Conservation (phyloP, 2,329 filamentous ascomycete species). For the Alternaria sp. region DNA sequence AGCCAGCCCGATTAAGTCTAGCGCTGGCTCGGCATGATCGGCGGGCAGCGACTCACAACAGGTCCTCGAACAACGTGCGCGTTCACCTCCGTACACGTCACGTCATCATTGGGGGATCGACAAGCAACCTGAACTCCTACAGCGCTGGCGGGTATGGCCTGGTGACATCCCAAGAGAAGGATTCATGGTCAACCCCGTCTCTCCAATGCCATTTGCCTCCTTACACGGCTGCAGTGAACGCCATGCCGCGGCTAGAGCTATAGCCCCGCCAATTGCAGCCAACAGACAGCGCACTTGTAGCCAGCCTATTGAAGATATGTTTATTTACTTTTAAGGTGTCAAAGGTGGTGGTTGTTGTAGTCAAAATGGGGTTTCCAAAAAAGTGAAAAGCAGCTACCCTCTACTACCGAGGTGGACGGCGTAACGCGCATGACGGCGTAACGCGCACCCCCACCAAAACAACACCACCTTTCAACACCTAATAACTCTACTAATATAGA, state of each 20-base stretch:
- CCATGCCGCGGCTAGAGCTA: constrained; percentile 11
- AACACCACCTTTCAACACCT: no score
- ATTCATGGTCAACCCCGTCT: constrained; percentile 20
- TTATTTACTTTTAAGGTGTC: no score
- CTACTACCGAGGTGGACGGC: no score
- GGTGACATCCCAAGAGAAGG: constrained; percentile 16
- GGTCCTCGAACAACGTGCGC: constrained; percentile 27
- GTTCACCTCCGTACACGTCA: background rate
- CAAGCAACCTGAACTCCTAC: background rate
- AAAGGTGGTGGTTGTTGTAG: no score
- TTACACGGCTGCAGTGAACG: constrained; percentile 6
- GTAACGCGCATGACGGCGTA: no score
- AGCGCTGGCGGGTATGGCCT: background rate
- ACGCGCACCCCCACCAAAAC: no score
- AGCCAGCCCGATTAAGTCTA: constrained; percentile 18
- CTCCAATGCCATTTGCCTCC: constrained; percentile 15
- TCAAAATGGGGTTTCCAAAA: no score
- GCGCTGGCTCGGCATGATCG: constrained; percentile 12
- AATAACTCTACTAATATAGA: no score
- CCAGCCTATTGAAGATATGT: background rate
- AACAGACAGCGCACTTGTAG: constrained; percentile 21
- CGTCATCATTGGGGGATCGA: constrained; percentile 15
- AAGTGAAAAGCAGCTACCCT: no score
- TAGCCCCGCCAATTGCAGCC: constrained; percentile 17
- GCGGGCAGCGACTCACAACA: constrained; percentile 29